Base-by-base conservation (phyloP, 2,329 filamentous ascomycete genomes). In the Penicillium crustosum region DNA sequence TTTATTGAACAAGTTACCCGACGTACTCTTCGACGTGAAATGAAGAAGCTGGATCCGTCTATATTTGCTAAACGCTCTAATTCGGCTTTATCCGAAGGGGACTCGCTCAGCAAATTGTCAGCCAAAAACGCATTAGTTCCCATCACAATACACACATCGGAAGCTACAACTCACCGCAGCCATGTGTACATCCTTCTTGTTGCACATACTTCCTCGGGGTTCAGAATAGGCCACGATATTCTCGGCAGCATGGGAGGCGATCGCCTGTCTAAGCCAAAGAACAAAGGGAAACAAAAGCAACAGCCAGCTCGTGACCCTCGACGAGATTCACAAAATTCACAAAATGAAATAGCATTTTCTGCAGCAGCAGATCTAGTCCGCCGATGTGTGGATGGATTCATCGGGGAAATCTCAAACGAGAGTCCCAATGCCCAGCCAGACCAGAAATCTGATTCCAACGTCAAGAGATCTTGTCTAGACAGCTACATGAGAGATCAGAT, bases 401-500 rank as follows among this genome's bases (percentile, higher is more conserved):
- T 76, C 0, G 49, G 62, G 1, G 82, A 86, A 57, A 69, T 83
- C 44, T 67, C 71, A 13, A 73, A 78, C 27, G 39, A 60, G 10
- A 63, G 29, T 41, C 58, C 38, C 35, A 13, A 29, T 23, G 4
- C 6, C 36, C 27, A 49, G 4, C 17, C 29, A 31, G 48, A 35
- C 17, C 27, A 17, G 15, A 27, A 15, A 13, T 17, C 13, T 17
- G 12, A 19, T n/a, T 13, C 19, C 4, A 19, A n/a, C 7, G n/a
- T 4, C 13, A 58, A 50, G 52, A 61, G 58, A 52, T 78, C 81
- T 0, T 82, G 77, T 62, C 78, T 85, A 4, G 84, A 87, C 63
- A 77, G 79, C 65, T 76, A 79, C 60, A 77, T 85, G 78, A 73
- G 81, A 43, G 85, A 87, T 68, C 84, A 87, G 64, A 62, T 87